A percentile compares a stretch with the other conserved stretches of the same genome.
Evolutionary conservation across 768 basidiomycete species (phyloP).

Genomic region (Dentipellis sp.): DNA sequence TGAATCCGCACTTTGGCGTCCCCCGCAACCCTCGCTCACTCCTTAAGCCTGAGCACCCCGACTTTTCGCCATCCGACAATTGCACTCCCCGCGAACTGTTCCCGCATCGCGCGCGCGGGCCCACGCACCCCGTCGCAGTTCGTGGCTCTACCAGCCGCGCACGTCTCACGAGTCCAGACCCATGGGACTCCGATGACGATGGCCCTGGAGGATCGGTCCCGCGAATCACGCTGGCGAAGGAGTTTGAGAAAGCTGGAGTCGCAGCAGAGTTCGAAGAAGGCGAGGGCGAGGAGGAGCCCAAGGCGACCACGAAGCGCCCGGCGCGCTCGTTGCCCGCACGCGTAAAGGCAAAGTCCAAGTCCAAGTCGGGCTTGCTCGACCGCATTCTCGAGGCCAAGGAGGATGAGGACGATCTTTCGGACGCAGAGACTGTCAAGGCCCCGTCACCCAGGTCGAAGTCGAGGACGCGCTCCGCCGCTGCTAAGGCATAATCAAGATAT

Average conservation of each 20-base stretch:
- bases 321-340: no score
- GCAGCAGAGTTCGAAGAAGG: neutral
- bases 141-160: neutral
- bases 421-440: no score
- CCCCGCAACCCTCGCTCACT: conserved; percentile 5
- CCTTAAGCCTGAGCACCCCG: conserved; percentile 11
- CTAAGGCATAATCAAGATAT: no score
- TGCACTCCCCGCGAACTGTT: conserved; percentile 14
- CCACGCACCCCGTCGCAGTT: neutral
- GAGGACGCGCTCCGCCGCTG: no score
- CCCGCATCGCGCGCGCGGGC: neutral
- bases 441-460: no score
- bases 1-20: conserved; percentile 13
- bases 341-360: no score
- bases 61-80: conserved; percentile 13
- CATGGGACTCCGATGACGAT: neutral
- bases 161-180: neutral
- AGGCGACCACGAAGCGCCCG: no score
- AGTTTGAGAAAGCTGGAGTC: neutral
- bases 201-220: neutral
- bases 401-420: neutral
- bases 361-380: neutral
- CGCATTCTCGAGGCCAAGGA: neutral
- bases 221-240: neutral
- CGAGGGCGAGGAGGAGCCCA: no score